Base-by-base conservation (phyloP, 192 early-diverging fungal species). In the Mortierella alpina region DNA sequence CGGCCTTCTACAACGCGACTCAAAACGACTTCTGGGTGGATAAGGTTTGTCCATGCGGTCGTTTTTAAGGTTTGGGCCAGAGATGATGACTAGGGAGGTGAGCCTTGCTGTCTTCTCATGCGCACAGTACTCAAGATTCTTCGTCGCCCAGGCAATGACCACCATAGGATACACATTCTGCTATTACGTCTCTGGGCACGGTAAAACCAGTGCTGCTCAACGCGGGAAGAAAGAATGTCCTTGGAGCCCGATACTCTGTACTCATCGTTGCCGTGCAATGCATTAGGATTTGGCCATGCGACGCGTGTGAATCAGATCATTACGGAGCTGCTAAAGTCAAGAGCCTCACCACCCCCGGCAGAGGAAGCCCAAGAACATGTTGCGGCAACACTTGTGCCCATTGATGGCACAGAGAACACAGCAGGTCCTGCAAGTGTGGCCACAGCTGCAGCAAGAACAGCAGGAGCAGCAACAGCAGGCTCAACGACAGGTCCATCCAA, bases 261-360 rank as follows among this genome's bases (percentile, higher is more conserved):
- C 39, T 40, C 22, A 23, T 57, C 20, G 40, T 18, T 48, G 41
- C 39, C 13, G 45, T 46, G 13, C 8, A 45, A 63, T 42, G 11
- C 53, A 53, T 15, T 15, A 90, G 89, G 89, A 40, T 90, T 85
- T 75, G 89, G 87, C n/a, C 89, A 90, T 82, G 89, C 89, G 31
- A 88, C 89, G 13, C 82, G 87, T 17, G 89, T 87, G 11, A 84
- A 84, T 58, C 89, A 90, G 68, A 82, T 90, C 44, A 86, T 88
- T 41, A 74, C 80, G 5, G 86, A 90, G 40, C 79, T 90, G 15
- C 59, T 88, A 14, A 57, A 63, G 15, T 56, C 75, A 31, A 40
- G 54, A 20, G 44, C 53, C 7, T 39, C 57, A 5, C 84, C 67
- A 39, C 5, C 9, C 1, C 13, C 68, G 17, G 51, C 23, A 60